These are phyloP conservation scores for Rhododendron molle DNA, from an alignment of 148 eudicot species.

Conservation along the genomic window DNA sequence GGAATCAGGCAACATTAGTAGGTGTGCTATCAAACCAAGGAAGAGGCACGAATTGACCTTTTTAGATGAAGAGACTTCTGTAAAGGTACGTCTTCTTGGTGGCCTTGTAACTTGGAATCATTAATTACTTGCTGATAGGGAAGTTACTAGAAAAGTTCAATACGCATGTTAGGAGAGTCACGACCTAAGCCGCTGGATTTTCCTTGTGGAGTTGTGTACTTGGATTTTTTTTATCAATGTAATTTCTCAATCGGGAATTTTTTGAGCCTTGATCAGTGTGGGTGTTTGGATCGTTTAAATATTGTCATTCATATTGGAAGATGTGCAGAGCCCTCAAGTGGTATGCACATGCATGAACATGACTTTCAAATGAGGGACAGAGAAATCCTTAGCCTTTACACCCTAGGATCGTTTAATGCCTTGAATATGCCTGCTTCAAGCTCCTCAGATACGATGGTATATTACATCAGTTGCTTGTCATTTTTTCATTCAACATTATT, in stretches of 20 bases:
- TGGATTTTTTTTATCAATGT: not conserved
- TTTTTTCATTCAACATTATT: not conserved
- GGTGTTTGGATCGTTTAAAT: not conserved
- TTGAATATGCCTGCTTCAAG: not conserved
- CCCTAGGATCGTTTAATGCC: not conserved
- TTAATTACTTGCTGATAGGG: not conserved
- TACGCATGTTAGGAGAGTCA: not conserved
- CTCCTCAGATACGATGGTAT: not conserved
- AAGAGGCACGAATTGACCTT: slow-evolving; percentile 28
- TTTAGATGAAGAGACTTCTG: slow-evolving; percentile 26
- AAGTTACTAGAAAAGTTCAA: not conserved
- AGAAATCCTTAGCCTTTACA: not conserved
- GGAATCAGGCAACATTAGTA: slow-evolving; percentile 54
- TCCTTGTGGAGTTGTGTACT: not conserved
- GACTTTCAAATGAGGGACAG: not conserved
- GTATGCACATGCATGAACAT: not conserved
- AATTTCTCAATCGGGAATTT: not conserved
- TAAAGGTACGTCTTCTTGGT: slow-evolving; percentile 23
- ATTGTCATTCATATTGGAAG: not conserved
- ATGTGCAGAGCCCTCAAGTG: not conserved
- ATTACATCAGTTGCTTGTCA: not conserved
- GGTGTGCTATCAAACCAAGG: slow-evolving; percentile 60
- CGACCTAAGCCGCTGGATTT: not conserved
- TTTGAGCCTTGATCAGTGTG: not conserved
- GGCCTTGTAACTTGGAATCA: not conserved